Evolutionary conservation across 1,284 basidiomycete genomes (phyloP).

Genomic region (Hymenochaete sp.): DNA sequence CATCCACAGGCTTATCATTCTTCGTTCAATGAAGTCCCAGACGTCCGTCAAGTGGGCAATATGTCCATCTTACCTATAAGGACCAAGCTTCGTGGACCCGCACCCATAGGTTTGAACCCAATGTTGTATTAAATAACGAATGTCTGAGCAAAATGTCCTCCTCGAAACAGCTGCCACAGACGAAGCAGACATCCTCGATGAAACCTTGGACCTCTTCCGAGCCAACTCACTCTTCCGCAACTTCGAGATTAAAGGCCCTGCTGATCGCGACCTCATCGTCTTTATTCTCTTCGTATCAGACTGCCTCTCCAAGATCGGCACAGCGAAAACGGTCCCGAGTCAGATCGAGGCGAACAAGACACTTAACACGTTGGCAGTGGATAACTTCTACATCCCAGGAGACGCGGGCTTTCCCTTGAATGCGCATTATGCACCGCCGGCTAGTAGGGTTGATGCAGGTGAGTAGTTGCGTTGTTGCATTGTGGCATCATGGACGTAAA

Average conservation of each 20-base stretch:
- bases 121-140: constrained; percentile 2
- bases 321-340: constrained; percentile 52
- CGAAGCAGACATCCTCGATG: constrained; percentile 88
- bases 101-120: constrained; percentile 56
- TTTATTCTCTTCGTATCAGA: constrained; percentile 98
- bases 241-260: constrained; percentile 99
- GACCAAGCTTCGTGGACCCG: constrained; percentile 86
- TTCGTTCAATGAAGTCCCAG: constrained; percentile 80
- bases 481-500: not conserved
- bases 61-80: constrained; percentile 87
- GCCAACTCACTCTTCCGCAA: constrained; percentile 99
- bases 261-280: constrained; percentile 94
- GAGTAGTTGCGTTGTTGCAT: constrained; percentile 25
- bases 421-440: constrained; percentile 81
- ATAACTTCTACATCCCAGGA: constrained; percentile 89
- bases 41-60: constrained; percentile 82
- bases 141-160: too few relatives aligned
- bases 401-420: constrained; percentile 95
- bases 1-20: constrained; percentile 86
- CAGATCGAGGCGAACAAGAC: constrained; percentile 85
- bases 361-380: constrained; percentile 86
- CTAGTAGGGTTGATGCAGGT: constrained; percentile 78
- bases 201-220: constrained; percentile 94
- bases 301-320: constrained; percentile 85
- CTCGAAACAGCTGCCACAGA: constrained; percentile 59